Evolutionary conservation across 2,329 filamentous ascomycete species (phyloP), one percentile per base, ranked within the genome.

Genomic region (Pseudogymnoascus sp.): DNA sequence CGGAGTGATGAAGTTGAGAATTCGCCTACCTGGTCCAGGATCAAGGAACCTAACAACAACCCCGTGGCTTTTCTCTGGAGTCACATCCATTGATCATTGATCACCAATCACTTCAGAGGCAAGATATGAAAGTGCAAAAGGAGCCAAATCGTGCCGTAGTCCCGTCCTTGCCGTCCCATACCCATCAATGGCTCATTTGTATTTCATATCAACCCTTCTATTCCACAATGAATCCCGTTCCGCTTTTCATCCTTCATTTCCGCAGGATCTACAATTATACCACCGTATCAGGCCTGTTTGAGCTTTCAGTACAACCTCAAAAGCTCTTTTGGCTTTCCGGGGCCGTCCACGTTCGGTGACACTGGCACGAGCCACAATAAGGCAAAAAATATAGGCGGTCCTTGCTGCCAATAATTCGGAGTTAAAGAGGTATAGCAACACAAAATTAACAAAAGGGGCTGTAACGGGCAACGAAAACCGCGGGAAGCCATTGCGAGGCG

Each of bases 371-470:
- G 45, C 45, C 45, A 19, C 26, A 52, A 52, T 52, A 30, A 2
- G 45, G 45, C 10, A 52, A 19, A 52, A 19, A 2, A 19, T 30
- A 52, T 52, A 30, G 45, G 5, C 15, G 26, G 30, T 2, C 10
- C 26, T 52, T 52, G 45, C 45, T 7, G 26, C 26, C 45, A 52
- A 52, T 52, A 52, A 52, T 52, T 52, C 26, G 45, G 45, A 18
- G 26, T 4, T 33, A 9, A 30, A 19, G 45, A 33, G 23, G 23
- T 30, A 30, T 52, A 52, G 45, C 45, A 52, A 18, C 26, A 33
- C 26, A 13, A 33, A 52, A 52, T 33, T 26, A 30, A 3, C 45
- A 13, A 19, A 30, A 41, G 19, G 5, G 26, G 15, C 45, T 30
- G n/a, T 52, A 30, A 52, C 26, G 23, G 26, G 45, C 18, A 5